Evolutionary conservation across 306 rosid genomes (phyloP).

Genomic region (Glycine tomentella): DNA sequence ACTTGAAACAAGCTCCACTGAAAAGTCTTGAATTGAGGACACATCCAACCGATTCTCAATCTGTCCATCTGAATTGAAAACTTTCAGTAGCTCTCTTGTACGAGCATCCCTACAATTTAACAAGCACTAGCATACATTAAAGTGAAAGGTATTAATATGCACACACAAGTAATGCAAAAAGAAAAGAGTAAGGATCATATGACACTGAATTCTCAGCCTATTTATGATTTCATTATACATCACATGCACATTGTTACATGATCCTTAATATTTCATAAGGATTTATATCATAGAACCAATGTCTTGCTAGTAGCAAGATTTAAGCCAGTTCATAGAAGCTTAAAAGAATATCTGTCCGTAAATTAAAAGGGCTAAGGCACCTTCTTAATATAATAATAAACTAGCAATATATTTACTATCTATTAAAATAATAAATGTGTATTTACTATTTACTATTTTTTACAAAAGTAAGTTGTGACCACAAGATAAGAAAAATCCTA

Average conservation of each 20-base stretch:
- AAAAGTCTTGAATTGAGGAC: conserved; percentile 67
- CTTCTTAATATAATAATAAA: no score
- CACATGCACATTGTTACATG: neutral
- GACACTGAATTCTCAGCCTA: conserved; percentile 19
- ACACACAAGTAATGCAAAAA: neutral
- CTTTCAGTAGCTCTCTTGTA: conserved; percentile 88
- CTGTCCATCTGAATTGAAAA: conserved; percentile 88
- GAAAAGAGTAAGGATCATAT: neutral
- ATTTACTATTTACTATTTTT: no score
- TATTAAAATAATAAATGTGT: no score
- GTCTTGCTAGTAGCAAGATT: conserved; percentile 22
- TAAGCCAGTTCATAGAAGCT: neutral
- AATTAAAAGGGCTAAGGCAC: no score
- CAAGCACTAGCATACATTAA: conserved; percentile 51
- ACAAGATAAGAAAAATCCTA: no score
- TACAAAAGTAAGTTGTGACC: no score
- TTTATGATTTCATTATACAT: conserved; percentile 22
- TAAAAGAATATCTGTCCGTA: no score
- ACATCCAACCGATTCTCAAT: conserved; percentile 81
- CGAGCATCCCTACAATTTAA: conserved; percentile 84
- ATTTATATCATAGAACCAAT: conserved; percentile 21
- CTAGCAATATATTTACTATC: no score
- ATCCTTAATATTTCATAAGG: neutral
- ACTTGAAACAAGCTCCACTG: conserved; percentile 63
- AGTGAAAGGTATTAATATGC: conserved; percentile 10